Conservation (phyloP, 768 basidiomycete genomes). For the Hirschioporus abietinus region DNA sequence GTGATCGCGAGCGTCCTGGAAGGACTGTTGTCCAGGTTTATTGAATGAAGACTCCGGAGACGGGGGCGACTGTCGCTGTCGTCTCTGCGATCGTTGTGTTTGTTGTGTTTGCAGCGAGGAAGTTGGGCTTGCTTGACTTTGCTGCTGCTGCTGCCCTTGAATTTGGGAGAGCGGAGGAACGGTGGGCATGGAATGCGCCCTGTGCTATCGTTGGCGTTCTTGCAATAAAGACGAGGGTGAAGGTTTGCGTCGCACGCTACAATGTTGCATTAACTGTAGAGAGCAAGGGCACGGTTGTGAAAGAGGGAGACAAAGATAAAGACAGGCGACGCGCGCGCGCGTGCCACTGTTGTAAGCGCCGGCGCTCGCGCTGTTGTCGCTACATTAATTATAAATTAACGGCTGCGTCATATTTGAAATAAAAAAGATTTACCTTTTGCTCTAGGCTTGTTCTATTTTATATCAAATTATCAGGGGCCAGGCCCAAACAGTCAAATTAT, state of each 20-base stretch:
- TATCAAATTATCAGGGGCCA: too few species aligned
- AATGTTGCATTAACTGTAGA: too few species aligned
- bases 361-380: too few species aligned
- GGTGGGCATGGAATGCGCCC: conserved; percentile 57
- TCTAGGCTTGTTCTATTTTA: too few species aligned
- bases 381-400: too few species aligned
- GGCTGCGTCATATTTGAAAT: too few species aligned
- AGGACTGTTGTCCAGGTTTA: conserved; percentile 25
- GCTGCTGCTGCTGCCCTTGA: conserved; percentile 35
- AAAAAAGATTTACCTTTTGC: too few species aligned
- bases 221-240: conserved; percentile 39
- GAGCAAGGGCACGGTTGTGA: too few species aligned
- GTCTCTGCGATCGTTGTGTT: conserved; percentile 29
- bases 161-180: conserved; percentile 53
- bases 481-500: too few species aligned
- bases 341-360: too few species aligned
- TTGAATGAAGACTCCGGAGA: conserved; percentile 22
- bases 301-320: too few species aligned
- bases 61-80: conserved; percentile 26
- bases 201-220: conserved; percentile 48
- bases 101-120: conserved; percentile 8
- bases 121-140: conserved; percentile 31
- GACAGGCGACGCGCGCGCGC: too few species aligned
- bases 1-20: conserved; percentile 16
- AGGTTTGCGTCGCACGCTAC: conserved; percentile 34